Evolutionary conservation across 1,284 basidiomycete genomes (phyloP), one percentile per base, ranked within the genome.

Genomic region (Ceratobasidium sp.): DNA sequence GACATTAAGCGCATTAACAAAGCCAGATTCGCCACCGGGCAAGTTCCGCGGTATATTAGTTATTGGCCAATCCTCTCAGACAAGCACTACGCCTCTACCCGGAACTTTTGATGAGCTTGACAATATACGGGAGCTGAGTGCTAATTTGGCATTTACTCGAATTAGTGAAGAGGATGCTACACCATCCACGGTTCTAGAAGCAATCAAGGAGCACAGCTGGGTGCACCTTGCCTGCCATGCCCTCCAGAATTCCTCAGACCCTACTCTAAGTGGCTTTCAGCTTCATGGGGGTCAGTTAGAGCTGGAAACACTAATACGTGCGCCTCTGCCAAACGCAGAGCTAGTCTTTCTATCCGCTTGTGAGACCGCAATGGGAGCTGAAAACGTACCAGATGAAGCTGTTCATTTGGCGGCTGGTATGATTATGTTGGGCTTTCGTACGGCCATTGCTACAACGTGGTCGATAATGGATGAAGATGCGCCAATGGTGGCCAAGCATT

Each of bases 391-490:
- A 6, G 46, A 50, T 26, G 46, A 50, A 26, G 46, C 46, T 18
- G 23, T 50, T 5, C 46, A 50, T 26, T 26, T 50, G 18, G 46
- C 46, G 16, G 46, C 46, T 50, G 46, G 46, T 5, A 50, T 50
- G 55, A 8, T 48, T 34, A 46, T 65, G 21, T 26, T n/a, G 59
- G 62, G 62, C 16, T 65, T 61, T 41, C 48, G 32, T 4, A 34
- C 32, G 14, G 28, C 18, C 8, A 45, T 70, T 5, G 50, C 30
- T 23, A 70, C 65, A 3, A 60, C 61, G 57, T 64, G 57, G 55
- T 55, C 69, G 23, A 71, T 71, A 26, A 16, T 3, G 5, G 69
- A 71, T 28, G 57, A 71, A 26, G 69, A 71, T 28, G 69, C 45
- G 21, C 55, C 69, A 26, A 28, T 55, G n/a, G 26, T 69, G 6